Conservation (phyloP, 2,329 filamentous ascomycete species). For the Aspergillus novoparasiticus region DNA sequence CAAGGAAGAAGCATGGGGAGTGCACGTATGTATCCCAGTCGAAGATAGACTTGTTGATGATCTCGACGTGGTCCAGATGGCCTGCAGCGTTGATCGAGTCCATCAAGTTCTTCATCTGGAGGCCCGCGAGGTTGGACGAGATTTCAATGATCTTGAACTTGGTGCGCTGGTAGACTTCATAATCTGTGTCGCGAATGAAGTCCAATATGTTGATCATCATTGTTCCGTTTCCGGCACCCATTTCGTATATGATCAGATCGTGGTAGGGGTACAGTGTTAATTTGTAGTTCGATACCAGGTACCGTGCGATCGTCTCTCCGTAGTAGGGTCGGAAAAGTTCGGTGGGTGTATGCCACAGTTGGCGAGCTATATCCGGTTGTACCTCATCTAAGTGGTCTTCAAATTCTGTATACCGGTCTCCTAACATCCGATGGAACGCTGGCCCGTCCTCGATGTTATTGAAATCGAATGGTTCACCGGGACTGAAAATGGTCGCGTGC, state of each 20-base stretch:
- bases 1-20: slow-evolving; percentile 94
- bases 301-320: slow-evolving; percentile 94
- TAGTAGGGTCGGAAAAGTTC: slow-evolving; percentile 97
- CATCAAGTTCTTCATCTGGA: slow-evolving; percentile 74
- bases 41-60: slow-evolving; percentile 93
- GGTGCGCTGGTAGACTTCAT: slow-evolving; percentile 90
- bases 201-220: slow-evolving; percentile 98
- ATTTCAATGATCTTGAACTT: slow-evolving; percentile 97
- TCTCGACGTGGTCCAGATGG: slow-evolving; percentile 84
- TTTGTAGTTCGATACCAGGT: slow-evolving; percentile 94
- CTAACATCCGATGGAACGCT: slow-evolving; percentile 76
- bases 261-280: slow-evolving; percentile 92
- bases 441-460: slow-evolving; percentile 77
- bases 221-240: slow-evolving; percentile 95
- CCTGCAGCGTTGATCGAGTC: slow-evolving; percentile 69
- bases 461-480: slow-evolving; percentile 91
- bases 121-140: slow-evolving; percentile 73
- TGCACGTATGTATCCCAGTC: slow-evolving; percentile 89
- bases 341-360: slow-evolving; percentile 97
- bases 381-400: slow-evolving; percentile 81
- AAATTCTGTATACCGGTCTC: slow-evolving; percentile 82
- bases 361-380: slow-evolving; percentile 73
- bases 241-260: slow-evolving; percentile 97
- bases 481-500: slow-evolving; percentile 92
- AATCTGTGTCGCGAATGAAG: slow-evolving; percentile 86